A percentile compares a stretch with the other conserved stretches of the same genome.
phyloP scores from a whole-genome alignment of 768 basidiomycete species.

The Cystofilobasidium bisporidii region DNA sequence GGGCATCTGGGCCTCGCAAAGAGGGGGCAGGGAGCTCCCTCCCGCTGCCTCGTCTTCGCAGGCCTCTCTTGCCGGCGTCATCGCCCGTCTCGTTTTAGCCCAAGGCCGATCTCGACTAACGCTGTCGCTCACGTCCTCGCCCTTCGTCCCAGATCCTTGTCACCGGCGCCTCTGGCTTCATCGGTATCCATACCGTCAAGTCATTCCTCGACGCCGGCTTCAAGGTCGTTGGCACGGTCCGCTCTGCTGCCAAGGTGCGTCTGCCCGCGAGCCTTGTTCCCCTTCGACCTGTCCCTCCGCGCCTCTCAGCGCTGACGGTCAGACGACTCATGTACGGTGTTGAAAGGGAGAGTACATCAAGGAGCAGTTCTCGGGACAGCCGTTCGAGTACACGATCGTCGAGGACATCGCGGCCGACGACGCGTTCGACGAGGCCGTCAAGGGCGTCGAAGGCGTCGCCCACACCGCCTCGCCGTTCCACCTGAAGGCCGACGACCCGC shows the following conservation, averaged over 20 bases:
- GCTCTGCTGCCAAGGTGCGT: conserved; percentile 48
- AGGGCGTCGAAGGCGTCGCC: conserved; percentile 60
- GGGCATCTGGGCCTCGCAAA: too few relatives aligned
- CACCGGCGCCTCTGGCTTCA: conserved; percentile 42
- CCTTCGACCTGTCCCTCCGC: too few relatives aligned
- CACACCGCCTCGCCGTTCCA: conserved; percentile 26
- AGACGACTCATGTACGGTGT: too few relatives aligned
- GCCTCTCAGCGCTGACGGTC: too few relatives aligned
- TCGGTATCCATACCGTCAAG: conserved; percentile 45
- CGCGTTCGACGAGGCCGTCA: conserved; percentile 70
- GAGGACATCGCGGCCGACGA: conserved; percentile 55
- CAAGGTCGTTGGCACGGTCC: conserved; percentile 56
- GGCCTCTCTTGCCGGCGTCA: too few relatives aligned
- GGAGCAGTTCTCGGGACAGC: conserved; percentile 48
- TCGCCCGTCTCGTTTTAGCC: too few relatives aligned
- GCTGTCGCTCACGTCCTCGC: neutral
- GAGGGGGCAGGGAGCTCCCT: too few relatives aligned
- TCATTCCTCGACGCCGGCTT: conserved; percentile 55
- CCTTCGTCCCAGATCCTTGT: conserved; percentile 29
- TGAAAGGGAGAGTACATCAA: conserved; percentile 49
- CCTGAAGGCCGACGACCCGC: conserved; percentile 32
- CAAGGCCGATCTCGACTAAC: too few relatives aligned
- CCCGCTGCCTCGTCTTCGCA: too few relatives aligned
- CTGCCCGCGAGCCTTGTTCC: too few relatives aligned
- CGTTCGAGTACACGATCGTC: conserved; percentile 59